Evolutionary conservation across 176 grass and related monocot genomes (phyloP).

Genomic region (Phyllostachys edulis): DNA sequence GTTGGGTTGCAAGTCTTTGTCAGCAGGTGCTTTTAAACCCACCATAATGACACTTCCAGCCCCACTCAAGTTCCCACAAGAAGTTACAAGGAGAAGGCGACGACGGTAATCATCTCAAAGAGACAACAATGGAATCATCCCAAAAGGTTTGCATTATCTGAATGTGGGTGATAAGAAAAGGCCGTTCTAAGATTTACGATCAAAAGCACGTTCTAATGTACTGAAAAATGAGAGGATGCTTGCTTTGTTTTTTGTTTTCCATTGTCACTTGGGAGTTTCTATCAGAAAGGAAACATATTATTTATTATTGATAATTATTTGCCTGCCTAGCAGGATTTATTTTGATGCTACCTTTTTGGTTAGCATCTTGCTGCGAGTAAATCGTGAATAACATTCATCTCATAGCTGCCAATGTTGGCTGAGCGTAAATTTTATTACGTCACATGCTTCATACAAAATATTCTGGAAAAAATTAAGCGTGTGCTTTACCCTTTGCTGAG

Average conservation of each 20-base stretch:
- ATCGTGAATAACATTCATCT: neutral
- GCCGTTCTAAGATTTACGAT: neutral
- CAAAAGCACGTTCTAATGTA: neutral
- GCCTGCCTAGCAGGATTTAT: neutral
- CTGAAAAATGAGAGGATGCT: slow-evolving; percentile 9
- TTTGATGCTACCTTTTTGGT: neutral
- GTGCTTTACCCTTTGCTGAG: neutral
- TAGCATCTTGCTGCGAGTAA: neutral
- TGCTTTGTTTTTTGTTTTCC: neutral
- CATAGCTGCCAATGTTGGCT: neutral
- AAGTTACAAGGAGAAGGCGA: slow-evolving; percentile 28
- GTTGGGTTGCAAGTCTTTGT: slow-evolving; percentile 60
- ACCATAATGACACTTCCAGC: slow-evolving; percentile 50
- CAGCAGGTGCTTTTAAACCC: neutral
- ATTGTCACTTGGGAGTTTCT: neutral
- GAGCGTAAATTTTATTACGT: neutral
- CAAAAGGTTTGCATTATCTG: neutral
- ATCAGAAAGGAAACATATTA: neutral
- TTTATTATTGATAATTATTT: slow-evolving; percentile 6
- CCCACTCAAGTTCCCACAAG: slow-evolving; percentile 60
- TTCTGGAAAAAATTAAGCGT: neutral
- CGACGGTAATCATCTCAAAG: neutral
- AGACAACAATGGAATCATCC: neutral
- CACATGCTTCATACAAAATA: neutral
- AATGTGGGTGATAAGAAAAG: neutral